phyloP scores from a whole-genome alignment of 768 basidiomycete species.

The Hysterangium stoloniferum region DNA sequence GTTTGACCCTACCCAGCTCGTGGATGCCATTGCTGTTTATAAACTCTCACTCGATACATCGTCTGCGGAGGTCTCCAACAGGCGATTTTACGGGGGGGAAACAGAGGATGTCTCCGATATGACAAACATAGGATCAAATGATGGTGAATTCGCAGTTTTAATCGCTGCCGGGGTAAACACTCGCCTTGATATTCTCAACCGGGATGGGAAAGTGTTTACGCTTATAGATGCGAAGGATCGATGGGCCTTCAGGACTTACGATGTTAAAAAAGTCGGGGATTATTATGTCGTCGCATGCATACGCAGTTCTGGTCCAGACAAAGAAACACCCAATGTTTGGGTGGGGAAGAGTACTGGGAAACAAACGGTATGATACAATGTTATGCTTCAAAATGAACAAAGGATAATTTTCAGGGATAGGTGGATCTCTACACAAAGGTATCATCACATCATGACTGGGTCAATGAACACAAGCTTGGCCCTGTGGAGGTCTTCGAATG shows the following conservation, averaged over 20 bases:
- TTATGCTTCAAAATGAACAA: no score
- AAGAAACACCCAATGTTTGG: slow-evolving; percentile 11
- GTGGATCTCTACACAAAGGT: slow-evolving; percentile 6
- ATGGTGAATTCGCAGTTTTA: slow-evolving; percentile 5
- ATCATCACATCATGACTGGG: slow-evolving; percentile 9
- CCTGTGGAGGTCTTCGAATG: slow-evolving; percentile 6
- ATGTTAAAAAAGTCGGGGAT: slow-evolving; percentile 7
- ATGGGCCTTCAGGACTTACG: neutral
- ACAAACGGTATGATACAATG: neutral
- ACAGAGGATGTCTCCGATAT: neutral
- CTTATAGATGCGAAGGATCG: neutral
- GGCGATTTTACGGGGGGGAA: neutral
- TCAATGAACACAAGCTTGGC: neutral
- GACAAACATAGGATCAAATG: neutral
- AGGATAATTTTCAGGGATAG: neutral
- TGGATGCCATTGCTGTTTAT: slow-evolving; percentile 2
- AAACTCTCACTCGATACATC: neutral
- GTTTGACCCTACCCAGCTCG: neutral
- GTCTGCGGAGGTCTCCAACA: neutral
- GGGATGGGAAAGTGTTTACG: slow-evolving; percentile 2
- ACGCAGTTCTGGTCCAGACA: slow-evolving; percentile 9
- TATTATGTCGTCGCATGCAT: slow-evolving; percentile 9
- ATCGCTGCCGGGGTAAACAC: slow-evolving; percentile 9
- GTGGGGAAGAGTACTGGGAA: neutral
- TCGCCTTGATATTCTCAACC: slow-evolving; percentile 11